Percentiles rank a stretch among this genome's conserved stretches.
These are phyloP conservation scores for Betula pendula DNA, from an alignment of 306 rosid genomes.

Conservation along the genomic window DNA sequence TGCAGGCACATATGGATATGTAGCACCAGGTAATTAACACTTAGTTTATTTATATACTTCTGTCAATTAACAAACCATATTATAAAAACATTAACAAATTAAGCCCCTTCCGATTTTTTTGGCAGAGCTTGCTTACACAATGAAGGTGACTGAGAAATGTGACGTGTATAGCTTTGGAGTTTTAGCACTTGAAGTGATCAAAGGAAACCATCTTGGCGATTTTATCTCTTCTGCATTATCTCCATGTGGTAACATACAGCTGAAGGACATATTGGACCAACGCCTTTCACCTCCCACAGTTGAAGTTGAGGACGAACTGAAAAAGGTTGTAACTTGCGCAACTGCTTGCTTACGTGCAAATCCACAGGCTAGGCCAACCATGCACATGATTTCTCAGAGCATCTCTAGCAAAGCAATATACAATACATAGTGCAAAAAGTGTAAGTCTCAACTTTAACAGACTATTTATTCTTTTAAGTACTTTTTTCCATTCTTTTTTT, in stretches of 20 bases:
- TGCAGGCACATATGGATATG: constrained; percentile 33
- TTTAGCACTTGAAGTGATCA: constrained; percentile 14
- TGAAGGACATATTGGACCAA: constrained; percentile 13
- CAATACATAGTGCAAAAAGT: too few relatives aligned
- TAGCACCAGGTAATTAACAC: constrained; percentile 32
- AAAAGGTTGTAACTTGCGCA: background rate
- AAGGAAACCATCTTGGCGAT: constrained; percentile 14
- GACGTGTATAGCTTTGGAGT: constrained; percentile 27
- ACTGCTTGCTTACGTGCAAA: constrained; percentile 15
- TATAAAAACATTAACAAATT: too few relatives aligned
- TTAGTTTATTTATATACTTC: background rate
- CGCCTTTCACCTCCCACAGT: background rate
- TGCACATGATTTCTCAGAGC: constrained; percentile 33
- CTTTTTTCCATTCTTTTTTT: too few relatives aligned
- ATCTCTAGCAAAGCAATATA: too few relatives aligned
- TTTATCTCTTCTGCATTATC: constrained; percentile 6
- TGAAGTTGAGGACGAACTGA: background rate
- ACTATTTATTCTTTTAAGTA: too few relatives aligned
- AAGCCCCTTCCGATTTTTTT: background rate
- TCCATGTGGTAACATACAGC: background rate
- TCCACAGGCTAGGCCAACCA: constrained; percentile 34
- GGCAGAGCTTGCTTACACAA: constrained; percentile 37
- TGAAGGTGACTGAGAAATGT: constrained; percentile 17
- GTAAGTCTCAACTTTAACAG: too few relatives aligned
- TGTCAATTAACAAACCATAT: background rate